Evolutionary conservation across 164 flowering plant species (phyloP).

Genomic region (Dillenia turbinata): DNA sequence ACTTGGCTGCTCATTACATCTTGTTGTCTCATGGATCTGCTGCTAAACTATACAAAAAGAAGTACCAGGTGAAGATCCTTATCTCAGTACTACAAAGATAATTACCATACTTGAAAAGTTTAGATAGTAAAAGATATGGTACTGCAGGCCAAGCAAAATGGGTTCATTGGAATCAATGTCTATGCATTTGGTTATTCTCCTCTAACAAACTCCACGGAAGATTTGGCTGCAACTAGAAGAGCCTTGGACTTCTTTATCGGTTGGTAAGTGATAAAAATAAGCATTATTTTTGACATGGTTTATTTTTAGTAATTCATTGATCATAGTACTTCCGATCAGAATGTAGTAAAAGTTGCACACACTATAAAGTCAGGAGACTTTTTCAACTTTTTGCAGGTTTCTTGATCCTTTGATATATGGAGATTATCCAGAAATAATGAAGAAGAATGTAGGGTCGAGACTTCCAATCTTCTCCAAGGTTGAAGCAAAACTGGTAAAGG

Average conservation of each 20-base stretch:
- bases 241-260: conserved; percentile 40
- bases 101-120: neutral
- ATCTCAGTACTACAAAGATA: neutral
- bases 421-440: conserved; percentile 61
- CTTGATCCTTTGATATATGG: conserved; percentile 50
- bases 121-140: too few species aligned
- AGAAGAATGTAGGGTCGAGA: conserved; percentile 37
- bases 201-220: conserved; percentile 28
- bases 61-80: conserved; percentile 25
- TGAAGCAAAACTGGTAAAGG: conserved; percentile 28
- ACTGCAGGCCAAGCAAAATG: conserved; percentile 43
- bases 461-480: conserved; percentile 43
- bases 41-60: conserved; percentile 27
- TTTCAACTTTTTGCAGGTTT: conserved; percentile 26
- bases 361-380: too few species aligned
- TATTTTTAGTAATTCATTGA: too few species aligned
- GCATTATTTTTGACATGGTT: too few species aligned
- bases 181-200: conserved; percentile 26
- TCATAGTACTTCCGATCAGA: too few species aligned
- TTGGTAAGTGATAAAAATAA: conserved; percentile 30
- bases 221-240: conserved; percentile 39
- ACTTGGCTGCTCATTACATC: conserved; percentile 33
- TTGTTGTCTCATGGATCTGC: conserved; percentile 51
- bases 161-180: conserved; percentile 39
- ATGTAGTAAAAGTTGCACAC: too few species aligned